phyloP scores from a whole-genome alignment of 345 rosid species.

The Gossypium arboreum region DNA sequence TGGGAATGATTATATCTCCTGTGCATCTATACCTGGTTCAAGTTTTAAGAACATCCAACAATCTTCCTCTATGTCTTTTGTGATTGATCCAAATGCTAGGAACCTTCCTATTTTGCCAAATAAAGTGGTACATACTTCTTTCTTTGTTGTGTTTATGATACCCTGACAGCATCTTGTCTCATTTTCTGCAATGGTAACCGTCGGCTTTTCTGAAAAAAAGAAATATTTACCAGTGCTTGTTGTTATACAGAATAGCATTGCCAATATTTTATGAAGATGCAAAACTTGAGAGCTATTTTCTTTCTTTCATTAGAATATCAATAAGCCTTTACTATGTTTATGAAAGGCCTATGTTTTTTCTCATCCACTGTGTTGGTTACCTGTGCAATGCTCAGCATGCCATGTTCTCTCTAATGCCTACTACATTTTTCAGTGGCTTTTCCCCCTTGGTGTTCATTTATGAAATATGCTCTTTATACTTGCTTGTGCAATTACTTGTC shows the following conservation, averaged over 20 bases:
- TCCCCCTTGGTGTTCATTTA: neutral
- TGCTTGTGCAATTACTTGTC: neutral
- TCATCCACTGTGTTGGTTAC: neutral
- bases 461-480: neutral
- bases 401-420: neutral
- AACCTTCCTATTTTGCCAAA: constrained; percentile 21
- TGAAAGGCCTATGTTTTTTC: neutral
- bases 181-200: neutral
- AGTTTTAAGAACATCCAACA: constrained; percentile 19
- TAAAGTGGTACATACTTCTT: constrained; percentile 29
- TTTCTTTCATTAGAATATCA: neutral
- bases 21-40: constrained; percentile 20
- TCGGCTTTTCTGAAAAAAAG: neutral
- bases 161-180: neutral
- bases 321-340: neutral
- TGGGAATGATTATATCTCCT: constrained; percentile 15
- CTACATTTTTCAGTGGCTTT: neutral
- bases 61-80: constrained; percentile 20
- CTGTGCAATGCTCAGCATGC: neutral
- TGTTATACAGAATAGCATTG: neutral
- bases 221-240: neutral
- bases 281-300: neutral
- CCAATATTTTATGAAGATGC: neutral
- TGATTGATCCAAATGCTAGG: constrained; percentile 19
- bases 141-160: neutral